These are phyloP conservation scores for Scutellaria galericulata DNA, from an alignment of 257 asterid genomes.

Conservation along the genomic window DNA sequence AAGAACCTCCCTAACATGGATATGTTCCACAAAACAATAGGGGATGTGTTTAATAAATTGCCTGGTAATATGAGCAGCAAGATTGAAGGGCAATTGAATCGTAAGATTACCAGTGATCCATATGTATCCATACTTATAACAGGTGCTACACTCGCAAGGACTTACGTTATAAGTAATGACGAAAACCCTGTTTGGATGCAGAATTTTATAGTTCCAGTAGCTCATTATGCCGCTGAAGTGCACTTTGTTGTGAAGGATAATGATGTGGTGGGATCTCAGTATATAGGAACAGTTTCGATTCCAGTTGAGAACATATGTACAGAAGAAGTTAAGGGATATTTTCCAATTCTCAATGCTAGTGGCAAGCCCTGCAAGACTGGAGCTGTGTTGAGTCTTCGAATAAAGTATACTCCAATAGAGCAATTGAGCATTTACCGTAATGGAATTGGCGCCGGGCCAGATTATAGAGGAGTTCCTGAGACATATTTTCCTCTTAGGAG, in stretches of 20 bases:
- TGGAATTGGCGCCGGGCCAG: conserved; percentile 95
- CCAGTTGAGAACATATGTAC: conserved; percentile 81
- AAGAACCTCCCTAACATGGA: conserved; percentile 99
- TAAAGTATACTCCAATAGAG: conserved; percentile 78
- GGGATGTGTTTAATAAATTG: conserved; percentile 78
- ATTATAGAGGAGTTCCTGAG: conserved; percentile 79
- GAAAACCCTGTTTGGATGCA: conserved; percentile 97
- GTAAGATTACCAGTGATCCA: conserved; percentile 94
- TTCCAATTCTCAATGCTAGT: conserved; percentile 71
- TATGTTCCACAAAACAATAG: conserved; percentile 92
- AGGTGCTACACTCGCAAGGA: conserved; percentile 81
- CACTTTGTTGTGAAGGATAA: conserved; percentile 87
- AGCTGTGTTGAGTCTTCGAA: conserved; percentile 76
- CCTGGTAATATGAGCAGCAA: conserved; percentile 77
- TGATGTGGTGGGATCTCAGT: conserved; percentile 92
- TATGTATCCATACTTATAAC: conserved; percentile 71
- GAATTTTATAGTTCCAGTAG: conserved; percentile 81
- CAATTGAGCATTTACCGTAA: conserved; percentile 67
- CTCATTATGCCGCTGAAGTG: conserved; percentile 86
- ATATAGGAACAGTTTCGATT: conserved; percentile 80
- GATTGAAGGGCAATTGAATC: conserved; percentile 76
- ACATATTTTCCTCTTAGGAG: conserved; percentile 94
- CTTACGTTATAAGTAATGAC: conserved; percentile 76
- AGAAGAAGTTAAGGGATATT: conserved; percentile 73
- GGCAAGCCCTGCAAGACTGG: conserved; percentile 89